These are phyloP conservation scores for Aquilaria sinensis DNA, from an alignment of 345 rosid species.

Conservation along the genomic window DNA sequence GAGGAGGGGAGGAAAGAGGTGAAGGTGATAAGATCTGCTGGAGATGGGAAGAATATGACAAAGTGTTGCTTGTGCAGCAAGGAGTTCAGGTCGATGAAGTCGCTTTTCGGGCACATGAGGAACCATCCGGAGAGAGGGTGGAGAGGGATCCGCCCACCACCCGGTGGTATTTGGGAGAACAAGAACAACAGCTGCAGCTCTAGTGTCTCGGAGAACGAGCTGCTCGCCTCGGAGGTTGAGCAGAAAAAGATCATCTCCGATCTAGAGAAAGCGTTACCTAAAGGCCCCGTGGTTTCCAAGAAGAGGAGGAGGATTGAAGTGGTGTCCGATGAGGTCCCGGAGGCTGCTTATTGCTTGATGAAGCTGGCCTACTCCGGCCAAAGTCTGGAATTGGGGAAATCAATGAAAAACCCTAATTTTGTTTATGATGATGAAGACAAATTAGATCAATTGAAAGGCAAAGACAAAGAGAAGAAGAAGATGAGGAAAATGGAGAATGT, in stretches of 20 bases:
- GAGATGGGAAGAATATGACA: neutral
- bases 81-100: slow-evolving; percentile 32
- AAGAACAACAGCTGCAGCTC: slow-evolving; percentile 8
- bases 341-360: slow-evolving; percentile 14
- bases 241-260: slow-evolving; percentile 3
- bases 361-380: neutral
- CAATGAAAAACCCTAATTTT: neutral
- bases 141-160: slow-evolving; percentile 56
- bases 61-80: slow-evolving; percentile 35
- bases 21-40: neutral
- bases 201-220: slow-evolving; percentile 11
- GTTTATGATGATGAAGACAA: neutral
- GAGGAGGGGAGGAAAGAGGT: slow-evolving; percentile 12
- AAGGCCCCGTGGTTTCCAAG: slow-evolving; percentile 18
- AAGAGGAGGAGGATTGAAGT: slow-evolving; percentile 4
- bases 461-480: neutral
- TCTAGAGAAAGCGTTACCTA: slow-evolving; percentile 18
- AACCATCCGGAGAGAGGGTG: slow-evolving; percentile 66
- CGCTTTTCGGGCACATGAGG: slow-evolving; percentile 83
- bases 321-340: slow-evolving; percentile 1
- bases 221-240: neutral
- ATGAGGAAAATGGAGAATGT: neutral
- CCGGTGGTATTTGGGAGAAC: neutral
- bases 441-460: no score
- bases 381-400: neutral